Conservation (phyloP, 192 early-diverging fungal genomes). For the Coemansia sp. region DNA sequence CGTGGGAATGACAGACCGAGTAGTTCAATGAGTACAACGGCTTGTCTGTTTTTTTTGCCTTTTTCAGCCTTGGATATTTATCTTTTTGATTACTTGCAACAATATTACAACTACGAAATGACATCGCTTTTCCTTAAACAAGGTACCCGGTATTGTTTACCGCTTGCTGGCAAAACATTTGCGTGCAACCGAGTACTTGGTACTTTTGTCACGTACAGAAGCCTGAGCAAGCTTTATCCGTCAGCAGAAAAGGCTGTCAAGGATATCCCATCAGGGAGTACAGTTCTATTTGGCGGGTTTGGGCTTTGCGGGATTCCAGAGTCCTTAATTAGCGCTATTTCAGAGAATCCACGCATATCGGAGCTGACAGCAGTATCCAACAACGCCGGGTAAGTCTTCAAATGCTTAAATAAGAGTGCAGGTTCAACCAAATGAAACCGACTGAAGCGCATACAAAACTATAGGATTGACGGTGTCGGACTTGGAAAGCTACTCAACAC, state of each 20-base stretch:
- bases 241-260: conserved; percentile 64
- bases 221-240: conserved; percentile 56
- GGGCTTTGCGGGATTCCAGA: conserved; percentile 77
- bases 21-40: too few species aligned
- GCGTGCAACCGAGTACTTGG: not conserved
- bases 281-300: conserved; percentile 71
- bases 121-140: not conserved
- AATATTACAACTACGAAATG: not conserved
- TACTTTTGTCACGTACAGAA: not conserved
- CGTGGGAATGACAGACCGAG: not conserved
- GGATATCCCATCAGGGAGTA: conserved; percentile 60
- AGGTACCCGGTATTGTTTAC: not conserved
- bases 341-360: conserved; percentile 21
- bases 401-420: not conserved
- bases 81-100: not conserved
- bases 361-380: conserved; percentile 58
- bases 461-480: conserved; percentile 61
- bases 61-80: not conserved
- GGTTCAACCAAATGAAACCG: not conserved
- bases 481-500: conserved; percentile 63
- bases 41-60: too few species aligned
- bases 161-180: not conserved
- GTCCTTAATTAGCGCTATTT: conserved; percentile 57
- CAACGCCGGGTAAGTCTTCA: conserved; percentile 45
- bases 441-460: not conserved